Percentiles rank a stretch among this genome's conserved stretches.
Evolutionary conservation across 2,329 filamentous ascomycete genomes (phyloP).

Genomic region (Monosporascus cannonballus): DNA sequence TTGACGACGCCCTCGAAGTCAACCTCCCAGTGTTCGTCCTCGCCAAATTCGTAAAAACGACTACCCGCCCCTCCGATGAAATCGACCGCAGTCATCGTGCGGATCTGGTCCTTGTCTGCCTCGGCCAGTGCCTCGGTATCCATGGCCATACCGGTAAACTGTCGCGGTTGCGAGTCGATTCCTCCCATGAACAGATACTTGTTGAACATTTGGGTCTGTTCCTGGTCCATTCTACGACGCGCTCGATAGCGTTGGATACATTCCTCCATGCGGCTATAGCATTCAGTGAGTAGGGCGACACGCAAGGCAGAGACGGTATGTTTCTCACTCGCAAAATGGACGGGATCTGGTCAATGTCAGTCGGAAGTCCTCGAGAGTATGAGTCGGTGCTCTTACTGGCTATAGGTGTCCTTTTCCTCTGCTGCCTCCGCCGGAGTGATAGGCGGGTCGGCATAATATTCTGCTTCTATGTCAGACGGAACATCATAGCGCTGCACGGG

Average conservation of each 20-base stretch:
- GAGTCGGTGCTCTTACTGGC: slow-evolving; percentile 39
- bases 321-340: slow-evolving; percentile 51
- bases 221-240: slow-evolving; percentile 65
- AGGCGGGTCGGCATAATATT: slow-evolving; percentile 74
- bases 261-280: slow-evolving; percentile 67
- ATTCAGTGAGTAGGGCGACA: slow-evolving; percentile 3
- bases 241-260: slow-evolving; percentile 78
- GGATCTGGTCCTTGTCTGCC: slow-evolving; percentile 58
- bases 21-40: slow-evolving; percentile 60
- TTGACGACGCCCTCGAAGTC: slow-evolving; percentile 75
- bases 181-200: slow-evolving; percentile 82
- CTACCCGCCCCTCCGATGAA: slow-evolving; percentile 41
- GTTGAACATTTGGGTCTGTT: slow-evolving; percentile 60
- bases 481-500: neutral
- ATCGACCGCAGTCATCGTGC: slow-evolving; percentile 57
- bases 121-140: slow-evolving; percentile 44
- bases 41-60: slow-evolving; percentile 45
- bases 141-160: slow-evolving; percentile 56
- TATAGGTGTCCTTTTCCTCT: slow-evolving; percentile 64
- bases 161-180: slow-evolving; percentile 51
- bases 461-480: slow-evolving; percentile 28
- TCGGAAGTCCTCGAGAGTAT: neutral
- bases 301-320: neutral
- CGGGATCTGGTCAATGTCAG: slow-evolving; percentile 32
- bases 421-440: slow-evolving; percentile 63